A percentile compares a stretch with the other conserved stretches of the same genome.
Evolutionary conservation across 345 rosid species (phyloP).

Genomic region (Acer negundo): DNA sequence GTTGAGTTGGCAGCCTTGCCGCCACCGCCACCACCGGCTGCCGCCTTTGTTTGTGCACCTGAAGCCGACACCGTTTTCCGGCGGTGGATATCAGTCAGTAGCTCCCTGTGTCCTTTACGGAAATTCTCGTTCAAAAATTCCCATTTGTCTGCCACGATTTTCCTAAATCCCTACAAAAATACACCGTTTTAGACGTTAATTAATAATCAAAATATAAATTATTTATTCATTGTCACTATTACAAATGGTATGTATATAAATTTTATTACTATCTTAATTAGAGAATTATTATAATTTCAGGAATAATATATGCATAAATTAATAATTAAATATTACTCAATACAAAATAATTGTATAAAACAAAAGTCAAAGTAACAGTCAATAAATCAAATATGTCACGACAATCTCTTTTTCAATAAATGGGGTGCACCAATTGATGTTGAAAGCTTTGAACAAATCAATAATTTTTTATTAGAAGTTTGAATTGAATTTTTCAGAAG

Average conservation of each 20-base stretch:
- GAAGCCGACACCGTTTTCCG: conserved; percentile 53
- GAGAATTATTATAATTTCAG: too few species aligned
- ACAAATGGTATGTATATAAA: too few species aligned
- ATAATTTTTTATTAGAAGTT: too few species aligned
- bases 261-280: too few species aligned
- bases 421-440: not conserved
- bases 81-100: conserved; percentile 51
- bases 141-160: conserved; percentile 85
- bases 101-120: conserved; percentile 55
- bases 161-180: conserved; percentile 61
- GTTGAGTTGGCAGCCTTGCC: conserved; percentile 32
- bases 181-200: not conserved
- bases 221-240: too few species aligned
- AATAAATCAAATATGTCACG: too few species aligned
- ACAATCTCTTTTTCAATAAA: too few species aligned
- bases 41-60: conserved; percentile 28
- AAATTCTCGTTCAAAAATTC: conserved; percentile 79
- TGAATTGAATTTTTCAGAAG: not conserved
- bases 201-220: not conserved
- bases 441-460: not conserved
- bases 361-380: too few species aligned
- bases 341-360: too few species aligned
- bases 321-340: too few species aligned
- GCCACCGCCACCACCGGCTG: not conserved
- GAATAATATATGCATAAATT: too few species aligned